Evolutionary conservation across 176 grass and related monocot genomes (phyloP).

Genomic region (Oryza glumipatula): DNA sequence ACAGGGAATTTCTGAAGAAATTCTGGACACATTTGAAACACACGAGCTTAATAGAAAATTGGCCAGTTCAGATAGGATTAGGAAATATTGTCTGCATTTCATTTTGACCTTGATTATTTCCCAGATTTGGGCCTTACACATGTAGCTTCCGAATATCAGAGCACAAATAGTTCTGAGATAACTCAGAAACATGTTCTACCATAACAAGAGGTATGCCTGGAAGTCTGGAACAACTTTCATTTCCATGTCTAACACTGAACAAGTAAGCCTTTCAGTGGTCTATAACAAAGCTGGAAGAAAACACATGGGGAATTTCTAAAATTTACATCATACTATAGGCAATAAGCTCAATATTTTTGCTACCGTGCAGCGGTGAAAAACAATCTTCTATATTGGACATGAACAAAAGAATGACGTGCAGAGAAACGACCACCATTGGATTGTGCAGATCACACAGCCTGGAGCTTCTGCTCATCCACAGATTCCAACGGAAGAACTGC

Average conservation of each 20-base stretch:
- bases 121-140: not conserved
- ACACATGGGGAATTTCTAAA: conserved; percentile 21
- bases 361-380: conserved; percentile 12
- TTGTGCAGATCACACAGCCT: conserved; percentile 49
- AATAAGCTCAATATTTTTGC: not conserved
- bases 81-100: not conserved
- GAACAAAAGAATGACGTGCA: conserved; percentile 39
- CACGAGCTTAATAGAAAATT: not conserved
- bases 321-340: conserved; percentile 47
- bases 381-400: conserved; percentile 43
- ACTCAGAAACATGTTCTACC: not conserved
- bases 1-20: not conserved
- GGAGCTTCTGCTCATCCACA: conserved; percentile 77
- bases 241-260: not conserved
- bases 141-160: not conserved
- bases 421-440: not conserved
- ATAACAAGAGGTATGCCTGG: not conserved
- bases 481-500: conserved; percentile 76
- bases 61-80: not conserved
- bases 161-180: not conserved
- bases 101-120: not conserved
- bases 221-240: conserved; percentile 6
- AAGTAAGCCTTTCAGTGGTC: conserved; percentile 25
- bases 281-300: conserved; percentile 31
- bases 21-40: not conserved